Percentiles rank a stretch among this genome's conserved stretches.
Conservation (phyloP, 306 rosid genomes). For the Prunus dulcis region DNA sequence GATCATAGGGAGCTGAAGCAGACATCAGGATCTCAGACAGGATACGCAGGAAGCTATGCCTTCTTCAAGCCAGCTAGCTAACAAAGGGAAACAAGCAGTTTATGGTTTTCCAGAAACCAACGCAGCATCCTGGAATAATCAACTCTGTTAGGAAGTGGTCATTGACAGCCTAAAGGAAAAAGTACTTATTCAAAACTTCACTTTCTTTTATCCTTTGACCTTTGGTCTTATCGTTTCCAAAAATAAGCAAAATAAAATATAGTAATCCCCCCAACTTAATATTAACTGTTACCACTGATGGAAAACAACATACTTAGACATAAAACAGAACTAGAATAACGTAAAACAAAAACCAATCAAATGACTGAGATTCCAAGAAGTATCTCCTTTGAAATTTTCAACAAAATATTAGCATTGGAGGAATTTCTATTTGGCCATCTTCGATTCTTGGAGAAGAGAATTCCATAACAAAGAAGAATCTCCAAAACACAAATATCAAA, state of each 20-base stretch:
- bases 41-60: neutral
- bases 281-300: neutral
- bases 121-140: constrained; percentile 29
- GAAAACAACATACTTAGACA: constrained; percentile 1
- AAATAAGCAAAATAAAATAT: neutral
- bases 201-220: neutral
- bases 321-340: neutral
- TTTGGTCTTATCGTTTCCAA: neutral
- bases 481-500: neutral
- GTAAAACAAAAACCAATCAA: neutral
- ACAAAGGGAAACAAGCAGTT: constrained; percentile 2
- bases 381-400: neutral
- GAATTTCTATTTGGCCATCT: neutral
- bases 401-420: neutral
- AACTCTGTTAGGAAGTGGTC: constrained; percentile 14
- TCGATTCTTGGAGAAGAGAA: neutral
- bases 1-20: constrained; percentile 4
- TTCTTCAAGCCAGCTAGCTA: neutral
- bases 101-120: constrained; percentile 14
- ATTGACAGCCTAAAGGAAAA: constrained; percentile 4
- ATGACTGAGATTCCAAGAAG: constrained; percentile 7
- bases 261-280: neutral
- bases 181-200: neutral
- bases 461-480: constrained; percentile 3
- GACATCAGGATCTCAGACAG: constrained; percentile 3